phyloP scores from a whole-genome alignment of 441 rosid species.

The Populus hybrid region DNA sequence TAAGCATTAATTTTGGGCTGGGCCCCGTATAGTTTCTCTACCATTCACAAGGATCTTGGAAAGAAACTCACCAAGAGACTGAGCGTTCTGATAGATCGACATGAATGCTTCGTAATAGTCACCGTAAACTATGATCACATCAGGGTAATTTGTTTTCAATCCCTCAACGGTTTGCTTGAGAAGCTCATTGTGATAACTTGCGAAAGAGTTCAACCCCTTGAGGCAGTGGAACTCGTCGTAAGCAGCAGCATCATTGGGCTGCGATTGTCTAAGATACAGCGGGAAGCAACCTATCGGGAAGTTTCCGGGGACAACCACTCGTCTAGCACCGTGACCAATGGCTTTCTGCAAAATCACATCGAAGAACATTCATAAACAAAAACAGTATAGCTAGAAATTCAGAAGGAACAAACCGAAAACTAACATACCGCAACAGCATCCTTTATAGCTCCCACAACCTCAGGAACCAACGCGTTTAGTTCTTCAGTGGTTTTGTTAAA shows the following conservation, averaged over 20 bases:
- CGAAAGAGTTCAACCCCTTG: neutral
- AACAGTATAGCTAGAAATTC: neutral
- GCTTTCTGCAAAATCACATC: neutral
- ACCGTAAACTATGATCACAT: conserved; percentile 6
- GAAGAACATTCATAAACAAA: neutral
- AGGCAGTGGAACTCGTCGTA: neutral
- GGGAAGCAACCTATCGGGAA: neutral
- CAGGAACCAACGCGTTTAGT: conserved; percentile 23
- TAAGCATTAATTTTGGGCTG: neutral
- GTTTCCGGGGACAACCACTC: neutral
- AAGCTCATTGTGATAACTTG: neutral
- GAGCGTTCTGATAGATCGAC: neutral
- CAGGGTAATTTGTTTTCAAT: neutral
- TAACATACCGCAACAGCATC: conserved; percentile 6
- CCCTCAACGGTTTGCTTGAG: conserved; percentile 10
- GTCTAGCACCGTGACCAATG: neutral
- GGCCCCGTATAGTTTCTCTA: neutral
- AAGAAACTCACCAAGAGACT: neutral
- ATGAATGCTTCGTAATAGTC: conserved; percentile 1
- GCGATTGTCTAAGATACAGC: neutral
- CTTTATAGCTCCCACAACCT: conserved; percentile 37
- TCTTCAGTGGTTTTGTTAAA: conserved; percentile 25
- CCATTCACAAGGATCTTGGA: neutral
- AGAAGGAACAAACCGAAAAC: neutral
- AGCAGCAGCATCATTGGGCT: neutral